Evolutionary conservation across 306 rosid species (phyloP), one percentile per base, ranked within the genome.

Genomic region (Prunus mira): DNA sequence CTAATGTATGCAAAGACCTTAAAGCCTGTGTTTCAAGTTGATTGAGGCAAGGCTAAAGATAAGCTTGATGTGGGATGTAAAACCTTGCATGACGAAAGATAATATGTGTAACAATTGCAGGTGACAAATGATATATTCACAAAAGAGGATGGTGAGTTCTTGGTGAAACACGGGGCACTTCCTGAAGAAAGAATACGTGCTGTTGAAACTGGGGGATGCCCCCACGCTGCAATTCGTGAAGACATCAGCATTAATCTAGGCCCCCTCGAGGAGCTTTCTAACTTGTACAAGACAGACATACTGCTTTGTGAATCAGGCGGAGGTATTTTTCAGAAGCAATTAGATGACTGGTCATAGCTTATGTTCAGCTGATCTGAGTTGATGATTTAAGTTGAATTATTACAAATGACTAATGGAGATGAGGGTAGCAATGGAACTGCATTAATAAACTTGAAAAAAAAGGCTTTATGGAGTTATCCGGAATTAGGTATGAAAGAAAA

Each of bases 301-400:
- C 97, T 95, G 79, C 97, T 95, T 27, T 95, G 99, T 76, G 99
- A 95, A 91, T 95, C 97, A 9, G 99, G 99, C n/a, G 99, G 99
- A 90, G 99, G 99, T 90, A 73, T 60, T 77, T 49, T 84, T 57
- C 18, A 18, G 34, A 74, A 15, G 9, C 61, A 24, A 45, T 64
- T 11, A 55, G 18, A 54, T 65, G 20, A 32, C 10, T 25, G 47
- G 2, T 15, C 64, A 22, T 19, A 2, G 12, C 43, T 28, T 62
- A 62, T 64, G 45, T 70, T 32, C 27, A 55, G 27, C 55, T 20
- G 46, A 19, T 47, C 49, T 12, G 18, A n/a, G 14, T 15, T 56
- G 46, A 61, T 45, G 24, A 15, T 24, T 24, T 54, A 6, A 30
- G 54, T 54, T 54, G 67, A 24, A 9, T 14, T 60, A 3, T 20